Base-by-base conservation (phyloP, 2,329 filamentous ascomycete species). In the Aspergillus vadensis region DNA sequence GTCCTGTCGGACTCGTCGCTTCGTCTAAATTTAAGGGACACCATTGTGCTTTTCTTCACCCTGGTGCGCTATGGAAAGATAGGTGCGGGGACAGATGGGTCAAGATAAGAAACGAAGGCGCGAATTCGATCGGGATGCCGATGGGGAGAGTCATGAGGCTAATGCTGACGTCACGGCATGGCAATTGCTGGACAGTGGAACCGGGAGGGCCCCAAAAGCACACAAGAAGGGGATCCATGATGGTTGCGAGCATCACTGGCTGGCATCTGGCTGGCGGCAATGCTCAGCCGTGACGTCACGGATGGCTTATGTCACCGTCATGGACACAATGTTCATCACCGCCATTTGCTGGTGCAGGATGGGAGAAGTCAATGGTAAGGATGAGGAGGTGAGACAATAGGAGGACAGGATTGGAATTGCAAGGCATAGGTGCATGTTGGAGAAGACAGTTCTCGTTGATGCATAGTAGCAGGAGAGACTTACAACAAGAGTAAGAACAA, bases 271-370 rank as follows among this genome's bases (percentile, higher is more conserved):
- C 53, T 44, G 43, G 53, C 25, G n/a, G 53, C 23, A 44, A 55
- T 55, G 39, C 39, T 17, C 44, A 49, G 14, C 44, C 15, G 39
- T 55, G 53, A 55, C 53, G 53, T 55, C 53, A 55, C 44, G 53
- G 39, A 17, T 10, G 39, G 53, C 43, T 44, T 41, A 47, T 43
- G 39, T 44, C 30, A 39, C 41, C 43, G 17, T 55, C 53, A 44
- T 30, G 23, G 53, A 55, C 27, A 17, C 25, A 27, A 8, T 25
- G 36, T 36, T 36, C 5, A 10, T 25, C 19, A 21, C 41, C 12
- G 41, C 41, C 19, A 25, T 36, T 14, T 10, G 19, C 32, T 41
- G 15, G 15, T 15, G 51, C 15, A 41, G 39, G 8, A n/a, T 12
- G 23, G 23, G n/a, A 36, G 15, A 47, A 47, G 27, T 44, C 15